These are phyloP conservation scores for Mucor piriformis DNA, from an alignment of 371 early-diverging fungal species.

Conservation along the genomic window DNA sequence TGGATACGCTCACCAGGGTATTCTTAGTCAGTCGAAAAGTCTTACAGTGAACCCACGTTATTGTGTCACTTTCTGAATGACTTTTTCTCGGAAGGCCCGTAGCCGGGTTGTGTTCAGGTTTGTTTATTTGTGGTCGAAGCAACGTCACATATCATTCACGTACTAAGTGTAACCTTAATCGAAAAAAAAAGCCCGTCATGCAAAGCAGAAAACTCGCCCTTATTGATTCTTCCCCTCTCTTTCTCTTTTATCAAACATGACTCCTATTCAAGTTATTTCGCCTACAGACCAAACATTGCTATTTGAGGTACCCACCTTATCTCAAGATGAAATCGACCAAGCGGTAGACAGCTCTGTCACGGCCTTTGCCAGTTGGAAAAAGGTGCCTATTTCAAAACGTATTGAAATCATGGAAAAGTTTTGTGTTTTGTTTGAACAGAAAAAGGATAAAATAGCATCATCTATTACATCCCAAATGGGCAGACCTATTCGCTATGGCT, in stretches of 20 bases:
- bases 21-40: too few relatives aligned
- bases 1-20: neutral
- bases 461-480: conserved; percentile 78
- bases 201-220: neutral
- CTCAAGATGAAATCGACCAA: conserved; percentile 46
- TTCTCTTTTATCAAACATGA: conserved; percentile 1
- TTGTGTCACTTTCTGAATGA: neutral
- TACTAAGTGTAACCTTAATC: conserved; percentile 1
- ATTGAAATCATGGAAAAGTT: conserved; percentile 58
- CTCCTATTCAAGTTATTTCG: conserved; percentile 38
- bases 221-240: neutral
- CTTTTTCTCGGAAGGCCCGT: neutral
- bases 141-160: neutral
- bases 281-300: conserved; percentile 38
- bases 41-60: neutral
- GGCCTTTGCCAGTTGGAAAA: conserved; percentile 60
- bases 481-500: conserved; percentile 73
- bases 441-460: conserved; percentile 61
- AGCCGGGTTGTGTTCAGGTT: neutral
- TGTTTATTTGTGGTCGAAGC: neutral
- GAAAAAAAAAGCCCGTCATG: conserved; percentile 1
- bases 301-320: conserved; percentile 33
- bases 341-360: conserved; percentile 44
- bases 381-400: conserved; percentile 57
- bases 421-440: conserved; percentile 58